Conservation (phyloP, 352 stramenopile species). For the Thraustochytrium sp. region DNA sequence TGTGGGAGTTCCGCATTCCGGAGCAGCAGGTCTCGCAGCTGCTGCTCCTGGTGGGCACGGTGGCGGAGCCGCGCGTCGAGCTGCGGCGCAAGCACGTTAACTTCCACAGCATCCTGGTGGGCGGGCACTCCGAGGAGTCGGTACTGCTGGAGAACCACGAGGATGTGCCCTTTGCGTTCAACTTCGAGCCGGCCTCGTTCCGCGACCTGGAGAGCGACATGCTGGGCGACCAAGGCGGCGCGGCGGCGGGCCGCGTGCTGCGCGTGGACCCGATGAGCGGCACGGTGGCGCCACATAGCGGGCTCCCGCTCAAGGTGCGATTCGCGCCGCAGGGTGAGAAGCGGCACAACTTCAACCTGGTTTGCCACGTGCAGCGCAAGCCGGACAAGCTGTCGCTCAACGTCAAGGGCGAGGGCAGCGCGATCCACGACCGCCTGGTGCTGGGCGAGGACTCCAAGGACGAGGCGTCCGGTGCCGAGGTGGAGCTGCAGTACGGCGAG, state of each 20-base stretch:
- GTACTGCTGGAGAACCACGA: conserved; percentile 83
- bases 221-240: neutral
- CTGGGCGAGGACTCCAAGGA: conserved; percentile 53
- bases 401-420: conserved; percentile 87
- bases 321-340: conserved; percentile 84
- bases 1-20: conserved; percentile 80
- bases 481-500: conserved; percentile 49
- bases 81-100: conserved; percentile 79
- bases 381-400: conserved; percentile 80
- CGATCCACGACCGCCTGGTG: conserved; percentile 70
- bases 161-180: conserved; percentile 84
- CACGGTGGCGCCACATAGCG: conserved; percentile 75
- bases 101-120: conserved; percentile 83
- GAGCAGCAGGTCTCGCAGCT: conserved; percentile 77
- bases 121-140: conserved; percentile 71
- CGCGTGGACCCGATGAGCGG: conserved; percentile 75
- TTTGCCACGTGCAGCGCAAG: conserved; percentile 82
- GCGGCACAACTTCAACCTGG: conserved; percentile 84
- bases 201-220: conserved; percentile 61
- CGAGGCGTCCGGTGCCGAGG: conserved; percentile 52
- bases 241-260: conserved; percentile 59
- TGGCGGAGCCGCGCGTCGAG: conserved; percentile 75
- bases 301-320: conserved; percentile 69
- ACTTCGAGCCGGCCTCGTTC: conserved; percentile 80
- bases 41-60: conserved; percentile 83